Evolutionary conservation across 2,329 filamentous ascomycete species (phyloP), one percentile per base, ranked within the genome.

Genomic region (Graphilbum fragrans): DNA sequence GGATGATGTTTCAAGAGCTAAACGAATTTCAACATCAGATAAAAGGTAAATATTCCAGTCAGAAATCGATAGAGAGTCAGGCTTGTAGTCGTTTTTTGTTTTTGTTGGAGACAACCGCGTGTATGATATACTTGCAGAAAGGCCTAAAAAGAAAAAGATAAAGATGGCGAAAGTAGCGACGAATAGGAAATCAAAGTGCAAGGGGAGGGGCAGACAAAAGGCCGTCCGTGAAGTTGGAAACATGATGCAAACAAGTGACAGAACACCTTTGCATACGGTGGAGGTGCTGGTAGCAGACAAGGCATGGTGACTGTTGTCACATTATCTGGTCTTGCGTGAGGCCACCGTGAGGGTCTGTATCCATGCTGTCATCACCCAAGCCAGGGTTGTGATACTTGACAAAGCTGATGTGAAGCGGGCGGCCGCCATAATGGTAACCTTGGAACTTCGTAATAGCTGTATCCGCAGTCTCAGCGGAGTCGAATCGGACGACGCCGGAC

Each of bases 271-370:
- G n/a, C n/a, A n/a, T n/a, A n/a, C n/a, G n/a, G n/a, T n/a, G n/a
- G n/a, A n/a, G n/a, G n/a, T n/a, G n/a, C n/a, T n/a, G n/a, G n/a
- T n/a, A n/a, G n/a, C n/a, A n/a, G n/a, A n/a, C n/a, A n/a, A n/a
- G n/a, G n/a, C n/a, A n/a, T n/a, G n/a, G n/a, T n/a, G 21, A 6
- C 35, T 3, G 10, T 18, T 5, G 35, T 53, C 47, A 96, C 88
- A 96, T 94, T 64, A 96, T 95, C 69, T 96, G 88, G 58, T 96
- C 90, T 64, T 96, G 92, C n/a, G 87, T 94, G 57, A 94, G 65
- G 46, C 81, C 82, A 39, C 70, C 76, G 42, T 74, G 72, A 49
- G 84, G 76, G 47, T 86, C 79, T 27, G 80, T 85, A 51, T 95
- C 88, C 86, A 95, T 94, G 52, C 69, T 73, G 49, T 88, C 82